These are phyloP conservation scores for Ophiobolus disseminans DNA, from an alignment of 2,329 filamentous ascomycete species.

Conservation along the genomic window DNA sequence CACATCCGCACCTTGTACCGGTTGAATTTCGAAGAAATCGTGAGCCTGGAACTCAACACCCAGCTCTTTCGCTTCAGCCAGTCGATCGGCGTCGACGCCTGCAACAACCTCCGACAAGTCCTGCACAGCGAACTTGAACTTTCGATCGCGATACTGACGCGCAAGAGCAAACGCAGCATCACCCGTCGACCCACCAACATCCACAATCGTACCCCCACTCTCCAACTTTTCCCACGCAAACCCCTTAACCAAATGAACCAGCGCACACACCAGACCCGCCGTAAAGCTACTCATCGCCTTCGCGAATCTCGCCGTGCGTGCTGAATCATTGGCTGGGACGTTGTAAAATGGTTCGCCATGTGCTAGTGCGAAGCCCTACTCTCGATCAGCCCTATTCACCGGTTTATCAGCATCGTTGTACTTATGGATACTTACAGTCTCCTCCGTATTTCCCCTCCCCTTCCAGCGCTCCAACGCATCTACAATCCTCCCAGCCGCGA, in stretches of 20 bases:
- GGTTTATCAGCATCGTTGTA: neutral
- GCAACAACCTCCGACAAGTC: slow-evolving; percentile 22
- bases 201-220: slow-evolving; percentile 18
- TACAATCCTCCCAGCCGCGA: slow-evolving; percentile 5
- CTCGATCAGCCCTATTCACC: neutral
- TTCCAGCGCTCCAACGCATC: slow-evolving; percentile 11
- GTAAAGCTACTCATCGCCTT: slow-evolving; percentile 16
- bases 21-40: slow-evolving; percentile 23
- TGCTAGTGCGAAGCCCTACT: slow-evolving; percentile 4
- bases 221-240: slow-evolving; percentile 3
- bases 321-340: slow-evolving; percentile 10
- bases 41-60: slow-evolving; percentile 5
- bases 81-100: too few species aligned
- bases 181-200: slow-evolving; percentile 27
- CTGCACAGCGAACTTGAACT: slow-evolving; percentile 22
- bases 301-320: slow-evolving; percentile 12
- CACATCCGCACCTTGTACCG: slow-evolving; percentile 31
- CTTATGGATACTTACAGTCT: slow-evolving; percentile 4
- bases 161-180: slow-evolving; percentile 21
- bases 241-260: neutral
- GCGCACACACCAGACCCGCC: neutral
- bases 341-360: slow-evolving; percentile 22
- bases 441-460: neutral
- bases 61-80: too few species aligned
- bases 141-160: slow-evolving; percentile 11